Base-by-base conservation (phyloP, 2,329 filamentous ascomycete species). In the Trichoderma atroviride region DNA sequence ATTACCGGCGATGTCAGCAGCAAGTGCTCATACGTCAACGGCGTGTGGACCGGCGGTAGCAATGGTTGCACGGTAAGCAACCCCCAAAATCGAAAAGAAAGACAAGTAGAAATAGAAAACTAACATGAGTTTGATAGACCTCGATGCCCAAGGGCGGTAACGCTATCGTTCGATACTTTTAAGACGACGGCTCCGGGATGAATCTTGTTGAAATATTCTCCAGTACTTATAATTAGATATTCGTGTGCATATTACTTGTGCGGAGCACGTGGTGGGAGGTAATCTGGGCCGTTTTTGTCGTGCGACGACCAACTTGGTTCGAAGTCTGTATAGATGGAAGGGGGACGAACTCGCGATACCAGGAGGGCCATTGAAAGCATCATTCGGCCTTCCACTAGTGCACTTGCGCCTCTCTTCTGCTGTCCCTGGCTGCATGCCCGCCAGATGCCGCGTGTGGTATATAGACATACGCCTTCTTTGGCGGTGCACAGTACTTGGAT, bases 31-130 rank as follows among this genome's bases (percentile, higher is more conserved):
- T 91, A 91, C 76, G 82, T 87, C 72, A 83, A 88, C 71, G 90
- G 91, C 69, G 74, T 83, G 71, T 96, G 90, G 83, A 79, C 81
- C 43, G 85, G 84, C 72, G 86, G 86, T 73, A 52, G 33, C 70
- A 84, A 82, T 71, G 93, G 93, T 70, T 97, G 93, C 88, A 97
- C 93, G 62, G 93, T 96, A 89, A 86, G 92, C 87, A 50, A 22
- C 5, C n/a, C 37, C 13, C 2, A 16, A 6, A 10, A 6, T 9
- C n/a, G 3, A 43, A 56, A 1, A 35, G 3, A 56, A 29, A 22
- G 16, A 31, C 2, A 7, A 50, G 19, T 27, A 27, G 27, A 27
- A 27, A 27, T 2, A 24, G 0, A 9, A 24, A 52, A 31, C 53
- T 59, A 40, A 70, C 74, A 76, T 73, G 43, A 56, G 53, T 40